Conservation (phyloP, 1,284 basidiomycete species). For the Sutorius eximius region DNA sequence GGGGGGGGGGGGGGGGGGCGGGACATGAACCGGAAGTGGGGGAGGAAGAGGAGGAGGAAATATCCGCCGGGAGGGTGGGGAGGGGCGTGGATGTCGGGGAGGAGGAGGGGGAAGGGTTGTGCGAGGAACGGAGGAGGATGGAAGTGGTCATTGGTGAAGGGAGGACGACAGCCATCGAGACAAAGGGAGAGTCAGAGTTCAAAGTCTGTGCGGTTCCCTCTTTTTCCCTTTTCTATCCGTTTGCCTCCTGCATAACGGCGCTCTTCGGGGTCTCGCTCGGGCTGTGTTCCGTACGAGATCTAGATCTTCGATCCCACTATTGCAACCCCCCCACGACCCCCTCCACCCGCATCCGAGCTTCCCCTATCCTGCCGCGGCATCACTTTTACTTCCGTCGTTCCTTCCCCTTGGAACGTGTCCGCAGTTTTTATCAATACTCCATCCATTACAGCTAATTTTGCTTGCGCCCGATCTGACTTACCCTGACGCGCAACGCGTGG, state of each 20-base stretch:
- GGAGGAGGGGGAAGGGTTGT: conserved; percentile 25
- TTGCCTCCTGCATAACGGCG: background rate
- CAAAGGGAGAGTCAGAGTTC: background rate
- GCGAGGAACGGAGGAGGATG: conserved; percentile 26
- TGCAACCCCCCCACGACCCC: background rate
- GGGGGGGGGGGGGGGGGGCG: too few species aligned
- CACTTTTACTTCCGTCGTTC: background rate
- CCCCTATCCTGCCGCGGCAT: background rate
- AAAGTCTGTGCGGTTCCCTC: background rate
- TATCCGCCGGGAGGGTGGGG: conserved; percentile 37
- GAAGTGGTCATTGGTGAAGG: conserved; percentile 17
- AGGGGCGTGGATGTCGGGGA: conserved; percentile 35
- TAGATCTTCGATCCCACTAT: conserved; percentile 3
- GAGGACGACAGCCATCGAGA: conserved; percentile 13
- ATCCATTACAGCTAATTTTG: background rate
- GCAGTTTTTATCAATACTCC: background rate
- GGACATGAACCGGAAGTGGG: conserved; percentile 20
- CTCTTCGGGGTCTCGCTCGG: conserved; percentile 23
- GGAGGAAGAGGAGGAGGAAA: conserved; percentile 29
- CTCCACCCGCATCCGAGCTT: background rate
- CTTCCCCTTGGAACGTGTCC: background rate
- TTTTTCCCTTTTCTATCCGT: conserved; percentile 19
- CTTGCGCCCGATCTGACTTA: background rate
- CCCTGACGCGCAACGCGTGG: background rate
- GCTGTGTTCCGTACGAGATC: conserved; percentile 22